Percentiles rank a stretch among this genome's conserved stretches.
phyloP scores from a whole-genome alignment of 768 basidiomycete genomes.

The Cubamyces sp. region DNA sequence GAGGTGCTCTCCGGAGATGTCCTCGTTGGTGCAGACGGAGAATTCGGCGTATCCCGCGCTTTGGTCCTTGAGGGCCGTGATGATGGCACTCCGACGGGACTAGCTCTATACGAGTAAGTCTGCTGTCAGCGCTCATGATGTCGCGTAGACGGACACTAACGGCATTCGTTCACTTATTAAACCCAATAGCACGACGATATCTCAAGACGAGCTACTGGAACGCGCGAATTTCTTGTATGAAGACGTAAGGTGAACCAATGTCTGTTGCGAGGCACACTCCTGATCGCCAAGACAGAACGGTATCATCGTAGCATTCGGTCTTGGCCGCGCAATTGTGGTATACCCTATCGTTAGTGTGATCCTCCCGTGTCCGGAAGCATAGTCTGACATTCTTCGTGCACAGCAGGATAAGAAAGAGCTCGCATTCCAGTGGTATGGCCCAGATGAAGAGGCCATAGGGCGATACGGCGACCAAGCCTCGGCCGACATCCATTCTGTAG shows the following conservation, averaged over 20 bases:
- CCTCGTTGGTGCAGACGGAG: slow-evolving; percentile 42
- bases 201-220: not conserved
- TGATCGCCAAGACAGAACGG: not conserved
- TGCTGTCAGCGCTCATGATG: too few relatives aligned
- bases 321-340: slow-evolving; percentile 7
- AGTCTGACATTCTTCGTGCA: too few relatives aligned
- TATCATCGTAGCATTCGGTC: slow-evolving; percentile 4
- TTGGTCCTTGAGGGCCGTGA: slow-evolving; percentile 22
- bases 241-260: not conserved
- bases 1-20: slow-evolving; percentile 36
- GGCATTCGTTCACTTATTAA: too few relatives aligned
- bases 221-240: not conserved
- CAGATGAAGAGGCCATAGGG: slow-evolving; percentile 4
- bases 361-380: too few relatives aligned
- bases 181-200: too few relatives aligned
- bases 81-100: slow-evolving; percentile 20
- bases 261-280: too few relatives aligned
- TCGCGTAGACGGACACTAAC: too few relatives aligned
- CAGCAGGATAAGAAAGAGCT: slow-evolving; percentile 5
- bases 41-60: slow-evolving; percentile 28
- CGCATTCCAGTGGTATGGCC: slow-evolving; percentile 13
- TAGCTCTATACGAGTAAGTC: slow-evolving; percentile 34
- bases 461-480: slow-evolving; percentile 11
- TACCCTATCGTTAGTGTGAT: slow-evolving; percentile 19
- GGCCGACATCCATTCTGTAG: not conserved